These are phyloP conservation scores for Casuarina glauca DNA, from an alignment of 306 rosid genomes.

Conservation along the genomic window DNA sequence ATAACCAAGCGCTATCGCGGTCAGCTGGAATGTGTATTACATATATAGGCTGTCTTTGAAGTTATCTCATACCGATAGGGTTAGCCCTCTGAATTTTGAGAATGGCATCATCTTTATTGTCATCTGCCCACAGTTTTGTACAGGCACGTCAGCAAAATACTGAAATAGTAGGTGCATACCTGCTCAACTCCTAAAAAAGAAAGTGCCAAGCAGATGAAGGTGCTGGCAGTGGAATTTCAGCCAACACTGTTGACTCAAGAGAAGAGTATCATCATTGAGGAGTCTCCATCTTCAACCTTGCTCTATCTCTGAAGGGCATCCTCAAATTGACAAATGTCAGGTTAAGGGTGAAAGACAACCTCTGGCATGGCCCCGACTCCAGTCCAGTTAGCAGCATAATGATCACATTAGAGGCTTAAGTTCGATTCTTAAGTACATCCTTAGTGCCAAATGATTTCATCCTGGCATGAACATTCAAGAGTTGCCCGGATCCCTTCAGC, in stretches of 20 bases:
- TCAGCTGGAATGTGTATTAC: too few species aligned
- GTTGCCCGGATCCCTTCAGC: constrained; percentile 13
- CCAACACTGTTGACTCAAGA: not conserved
- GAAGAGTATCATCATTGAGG: not conserved
- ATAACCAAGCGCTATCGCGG: too few species aligned
- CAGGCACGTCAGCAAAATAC: too few species aligned
- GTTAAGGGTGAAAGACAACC: constrained; percentile 19
- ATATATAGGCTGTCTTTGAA: too few species aligned
- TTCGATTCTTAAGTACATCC: constrained; percentile 6
- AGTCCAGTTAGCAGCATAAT: constrained; percentile 21
- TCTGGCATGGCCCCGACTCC: constrained; percentile 18
- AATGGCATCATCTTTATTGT: too few species aligned
- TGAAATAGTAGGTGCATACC: too few species aligned
- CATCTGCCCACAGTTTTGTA: too few species aligned
- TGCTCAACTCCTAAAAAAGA: too few species aligned
- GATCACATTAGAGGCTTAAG: constrained; percentile 12
- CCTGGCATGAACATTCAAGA: constrained; percentile 10
- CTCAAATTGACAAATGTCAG: constrained; percentile 16
- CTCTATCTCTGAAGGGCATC: constrained; percentile 2
- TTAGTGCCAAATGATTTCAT: constrained; percentile 12
- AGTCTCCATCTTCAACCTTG: not conserved
- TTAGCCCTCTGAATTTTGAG: too few species aligned
- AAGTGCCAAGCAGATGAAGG: not conserved
- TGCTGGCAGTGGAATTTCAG: not conserved
- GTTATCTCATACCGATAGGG: too few species aligned